Evolutionary conservation across 495 filamentous ascomycete genomes (phyloP).

Genomic region (Aspergillus sparsus): DNA sequence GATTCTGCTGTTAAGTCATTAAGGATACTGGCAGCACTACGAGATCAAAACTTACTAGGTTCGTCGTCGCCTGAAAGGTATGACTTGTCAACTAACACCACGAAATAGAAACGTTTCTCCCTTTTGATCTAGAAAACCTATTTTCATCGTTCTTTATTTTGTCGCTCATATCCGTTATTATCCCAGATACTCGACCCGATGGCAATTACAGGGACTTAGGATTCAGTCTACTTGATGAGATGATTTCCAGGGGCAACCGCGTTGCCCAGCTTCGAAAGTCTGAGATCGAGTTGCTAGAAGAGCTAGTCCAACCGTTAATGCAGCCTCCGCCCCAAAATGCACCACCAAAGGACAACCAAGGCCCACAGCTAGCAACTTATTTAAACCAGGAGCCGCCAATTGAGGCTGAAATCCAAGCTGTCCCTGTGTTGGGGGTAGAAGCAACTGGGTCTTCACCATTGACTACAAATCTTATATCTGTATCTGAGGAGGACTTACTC

Average conservation of each 20-base stretch:
- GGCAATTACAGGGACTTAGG: conserved; percentile 28
- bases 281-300: conserved; percentile 33
- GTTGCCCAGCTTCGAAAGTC: conserved; percentile 34
- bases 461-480: background rate
- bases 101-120: conserved; percentile 34
- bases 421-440: background rate
- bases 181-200: conserved; percentile 27
- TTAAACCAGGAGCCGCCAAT: background rate
- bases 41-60: conserved; percentile 36
- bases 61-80: background rate
- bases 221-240: conserved; percentile 31
- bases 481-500: conserved; percentile 19
- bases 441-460: background rate
- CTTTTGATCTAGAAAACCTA: conserved; percentile 36
- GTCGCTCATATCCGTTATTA: conserved; percentile 28
- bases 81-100: background rate
- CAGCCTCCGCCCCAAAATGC: conserved; percentile 1
- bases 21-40: conserved; percentile 26
- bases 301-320: conserved; percentile 23
- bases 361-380: background rate
- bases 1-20: conserved; percentile 33
- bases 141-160: conserved; percentile 33
- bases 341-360: background rate
- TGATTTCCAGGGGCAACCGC: conserved; percentile 33
- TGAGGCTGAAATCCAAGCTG: background rate